A percentile compares a stretch with the other conserved stretches of the same genome.
phyloP scores from a whole-genome alignment of 257 asterid species.

The Solanum etuberosum region DNA sequence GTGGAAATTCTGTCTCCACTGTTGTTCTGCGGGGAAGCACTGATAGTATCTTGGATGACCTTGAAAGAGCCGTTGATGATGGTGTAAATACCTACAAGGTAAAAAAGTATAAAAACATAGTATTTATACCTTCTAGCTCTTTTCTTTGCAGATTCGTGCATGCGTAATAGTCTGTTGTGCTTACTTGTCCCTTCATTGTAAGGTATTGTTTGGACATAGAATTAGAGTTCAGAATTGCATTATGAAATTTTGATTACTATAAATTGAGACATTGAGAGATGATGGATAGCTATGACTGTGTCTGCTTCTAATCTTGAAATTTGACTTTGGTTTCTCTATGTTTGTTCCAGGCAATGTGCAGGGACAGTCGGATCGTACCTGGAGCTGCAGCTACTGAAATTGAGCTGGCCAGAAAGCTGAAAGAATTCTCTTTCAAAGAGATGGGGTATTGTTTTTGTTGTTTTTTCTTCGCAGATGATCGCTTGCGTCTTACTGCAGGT shows the following conservation, averaged over 20 bases:
- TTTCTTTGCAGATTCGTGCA: neutral
- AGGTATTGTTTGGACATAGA: neutral
- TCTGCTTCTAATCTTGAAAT: neutral
- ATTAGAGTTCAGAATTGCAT: neutral
- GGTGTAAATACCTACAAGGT: conserved; percentile 97
- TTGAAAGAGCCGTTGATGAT: conserved; percentile 91
- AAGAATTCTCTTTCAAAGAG: conserved; percentile 85
- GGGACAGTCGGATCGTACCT: conserved; percentile 86
- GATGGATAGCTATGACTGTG: neutral
- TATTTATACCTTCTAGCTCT: neutral
- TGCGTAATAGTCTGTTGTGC: neutral
- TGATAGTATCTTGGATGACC: conserved; percentile 90
- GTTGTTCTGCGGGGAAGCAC: conserved; percentile 93
- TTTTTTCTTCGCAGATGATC: neutral
- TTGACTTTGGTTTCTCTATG: neutral
- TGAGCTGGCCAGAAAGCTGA: conserved; percentile 79
- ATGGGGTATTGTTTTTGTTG: conserved; percentile 57
- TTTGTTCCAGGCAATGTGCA: conserved; percentile 81
- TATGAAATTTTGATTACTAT: neutral
- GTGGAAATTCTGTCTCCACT: conserved; percentile 91
- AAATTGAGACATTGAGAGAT: neutral
- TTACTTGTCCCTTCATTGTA: neutral
- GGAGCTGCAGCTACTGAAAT: conserved; percentile 99
- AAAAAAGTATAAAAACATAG: neutral
- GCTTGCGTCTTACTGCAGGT: neutral